Evolutionary conservation across 345 rosid genomes (phyloP).

Genomic region (Linum trigynum): DNA sequence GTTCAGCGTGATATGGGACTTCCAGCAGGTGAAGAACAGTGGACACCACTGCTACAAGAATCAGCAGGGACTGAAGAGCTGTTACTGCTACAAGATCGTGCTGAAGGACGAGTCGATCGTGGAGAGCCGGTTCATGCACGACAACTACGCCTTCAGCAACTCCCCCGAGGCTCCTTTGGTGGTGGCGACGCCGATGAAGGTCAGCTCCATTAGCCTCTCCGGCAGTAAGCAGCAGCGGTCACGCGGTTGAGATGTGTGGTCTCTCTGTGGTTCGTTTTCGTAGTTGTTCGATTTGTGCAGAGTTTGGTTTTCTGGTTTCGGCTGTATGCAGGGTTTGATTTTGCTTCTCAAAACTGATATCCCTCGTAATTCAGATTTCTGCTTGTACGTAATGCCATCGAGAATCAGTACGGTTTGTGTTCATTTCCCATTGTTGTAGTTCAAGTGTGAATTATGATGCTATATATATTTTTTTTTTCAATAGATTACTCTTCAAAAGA

Average conservation of each 20-base stretch:
- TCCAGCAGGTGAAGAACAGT: slow-evolving; percentile 89
- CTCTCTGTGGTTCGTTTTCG: background rate
- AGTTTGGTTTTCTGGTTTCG: background rate
- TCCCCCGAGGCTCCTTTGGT: slow-evolving; percentile 95
- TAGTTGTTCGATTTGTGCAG: slow-evolving; percentile 2
- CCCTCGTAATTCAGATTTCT: too few relatives aligned
- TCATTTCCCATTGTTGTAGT: too few relatives aligned
- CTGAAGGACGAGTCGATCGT: slow-evolving; percentile 89
- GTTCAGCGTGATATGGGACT: slow-evolving; percentile 95
- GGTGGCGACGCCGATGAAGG: slow-evolving; percentile 89
- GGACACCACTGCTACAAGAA: slow-evolving; percentile 70
- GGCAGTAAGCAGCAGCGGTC: slow-evolving; percentile 31
- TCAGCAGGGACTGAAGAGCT: slow-evolving; percentile 94
- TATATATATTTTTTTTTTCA: too few relatives aligned
- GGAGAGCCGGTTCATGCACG: slow-evolving; percentile 94
- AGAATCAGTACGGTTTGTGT: too few relatives aligned
- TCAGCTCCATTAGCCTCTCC: slow-evolving; percentile 89
- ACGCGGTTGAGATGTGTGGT: slow-evolving; percentile 5
- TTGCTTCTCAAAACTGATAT: too few relatives aligned
- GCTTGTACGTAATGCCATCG: too few relatives aligned
- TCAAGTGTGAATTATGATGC: too few relatives aligned
- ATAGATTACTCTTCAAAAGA: too few relatives aligned
- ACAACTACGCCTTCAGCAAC: slow-evolving; percentile 51
- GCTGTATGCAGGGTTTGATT: too few relatives aligned
- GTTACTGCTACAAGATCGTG: slow-evolving; percentile 85